Evolutionary conservation across 345 rosid species (phyloP).

Genomic region (Arabis hirsuta): DNA sequence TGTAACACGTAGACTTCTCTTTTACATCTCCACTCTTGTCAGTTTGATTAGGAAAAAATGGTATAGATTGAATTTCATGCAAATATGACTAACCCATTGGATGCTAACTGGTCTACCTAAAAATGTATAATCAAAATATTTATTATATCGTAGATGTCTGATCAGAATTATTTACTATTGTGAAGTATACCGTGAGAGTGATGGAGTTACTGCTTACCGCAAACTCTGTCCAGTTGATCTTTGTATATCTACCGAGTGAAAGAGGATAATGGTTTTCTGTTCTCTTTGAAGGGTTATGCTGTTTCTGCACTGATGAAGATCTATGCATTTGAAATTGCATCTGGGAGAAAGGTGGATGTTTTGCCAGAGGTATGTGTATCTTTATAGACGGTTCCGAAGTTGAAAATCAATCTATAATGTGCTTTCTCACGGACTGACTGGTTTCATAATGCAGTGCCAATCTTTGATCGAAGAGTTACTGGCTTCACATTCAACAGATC

Average conservation of each 20-base stretch:
- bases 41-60: constrained; percentile 20
- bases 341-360: constrained; percentile 81
- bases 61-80: constrained; percentile 2
- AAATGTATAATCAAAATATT: background rate
- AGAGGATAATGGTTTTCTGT: constrained; percentile 28
- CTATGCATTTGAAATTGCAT: constrained; percentile 85
- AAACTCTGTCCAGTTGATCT: constrained; percentile 1
- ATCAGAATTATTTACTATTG: constrained; percentile 20
- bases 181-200: constrained; percentile 9
- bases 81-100: constrained; percentile 15
- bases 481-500: constrained; percentile 95
- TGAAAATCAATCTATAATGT: constrained; percentile 11
- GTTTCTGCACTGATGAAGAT: constrained; percentile 92
- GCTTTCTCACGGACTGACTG: constrained; percentile 32
- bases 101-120: constrained; percentile 3
- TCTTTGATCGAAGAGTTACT: constrained; percentile 83
- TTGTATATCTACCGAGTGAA: background rate
- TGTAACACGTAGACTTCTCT: constrained; percentile 4
- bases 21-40: constrained; percentile 4
- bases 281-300: constrained; percentile 79
- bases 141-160: constrained; percentile 4
- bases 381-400: constrained; percentile 8
- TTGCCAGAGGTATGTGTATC: constrained; percentile 84
- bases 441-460: constrained; percentile 70
- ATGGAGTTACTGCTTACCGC: constrained; percentile 7